Evolutionary conservation across 495 filamentous ascomycete species (phyloP).

Genomic region (Margaritispora aquatica): DNA sequence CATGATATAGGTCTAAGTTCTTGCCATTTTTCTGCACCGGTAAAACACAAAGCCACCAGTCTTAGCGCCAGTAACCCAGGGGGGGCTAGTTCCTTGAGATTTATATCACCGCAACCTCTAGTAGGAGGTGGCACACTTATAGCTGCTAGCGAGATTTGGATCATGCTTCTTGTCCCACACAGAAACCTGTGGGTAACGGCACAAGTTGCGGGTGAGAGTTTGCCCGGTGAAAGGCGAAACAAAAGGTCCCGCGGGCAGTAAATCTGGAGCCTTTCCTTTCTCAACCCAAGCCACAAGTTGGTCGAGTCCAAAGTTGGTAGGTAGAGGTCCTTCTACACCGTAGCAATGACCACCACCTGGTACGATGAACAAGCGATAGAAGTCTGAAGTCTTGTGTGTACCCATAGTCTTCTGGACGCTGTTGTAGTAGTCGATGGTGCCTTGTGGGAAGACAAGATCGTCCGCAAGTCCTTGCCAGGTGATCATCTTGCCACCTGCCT

Average conservation of each 20-base stretch:
- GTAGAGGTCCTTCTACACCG: conserved; percentile 5
- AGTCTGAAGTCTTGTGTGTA: conserved; percentile 21
- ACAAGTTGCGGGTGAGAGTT: no score
- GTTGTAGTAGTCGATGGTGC: conserved; percentile 25
- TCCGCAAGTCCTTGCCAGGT: conserved; percentile 37
- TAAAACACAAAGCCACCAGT: no score
- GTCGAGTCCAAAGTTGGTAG: conserved; percentile 21
- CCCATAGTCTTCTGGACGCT: conserved; percentile 25
- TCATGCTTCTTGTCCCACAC: no score
- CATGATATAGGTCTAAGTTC: no score
- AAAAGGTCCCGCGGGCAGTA: neutral
- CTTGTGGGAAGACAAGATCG: conserved; percentile 25
- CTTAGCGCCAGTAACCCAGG: no score
- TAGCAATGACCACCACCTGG: conserved; percentile 32
- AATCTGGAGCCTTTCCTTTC: conserved; percentile 29
- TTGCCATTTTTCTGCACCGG: no score
- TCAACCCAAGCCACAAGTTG: conserved; percentile 39
- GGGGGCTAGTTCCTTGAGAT: no score
- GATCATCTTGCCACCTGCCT: conserved; percentile 37
- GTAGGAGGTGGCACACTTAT: no score
- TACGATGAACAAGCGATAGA: conserved; percentile 30
- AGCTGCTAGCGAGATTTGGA: no score
- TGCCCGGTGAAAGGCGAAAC: no score
- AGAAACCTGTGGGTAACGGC: no score
- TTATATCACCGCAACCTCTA: no score